Conservation (phyloP, 495 filamentous ascomycete species). For the Aspergillus bertholletiae region DNA sequence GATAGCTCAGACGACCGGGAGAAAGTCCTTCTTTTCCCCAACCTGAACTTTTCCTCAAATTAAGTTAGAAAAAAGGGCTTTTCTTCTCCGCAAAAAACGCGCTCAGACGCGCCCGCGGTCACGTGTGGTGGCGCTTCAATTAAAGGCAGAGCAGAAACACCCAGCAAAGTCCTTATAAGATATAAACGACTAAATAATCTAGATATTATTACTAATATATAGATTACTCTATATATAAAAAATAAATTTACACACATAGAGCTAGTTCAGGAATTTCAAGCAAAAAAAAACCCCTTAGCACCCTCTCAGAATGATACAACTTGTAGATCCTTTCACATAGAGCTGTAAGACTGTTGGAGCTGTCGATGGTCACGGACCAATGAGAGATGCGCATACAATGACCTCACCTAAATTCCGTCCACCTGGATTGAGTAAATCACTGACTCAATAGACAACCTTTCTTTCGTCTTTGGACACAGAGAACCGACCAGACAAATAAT, state of each 20-base stretch:
- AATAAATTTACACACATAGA: no score
- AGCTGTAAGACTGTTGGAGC: neutral
- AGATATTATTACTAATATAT: no score
- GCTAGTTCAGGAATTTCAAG: no score
- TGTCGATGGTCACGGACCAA: neutral
- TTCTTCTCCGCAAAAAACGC: conserved; percentile 18
- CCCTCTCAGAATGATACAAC: no score
- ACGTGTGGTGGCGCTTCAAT: conserved; percentile 25
- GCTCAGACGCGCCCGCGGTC: conserved; percentile 16
- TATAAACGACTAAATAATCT: neutral
- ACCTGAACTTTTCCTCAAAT: conserved; percentile 6
- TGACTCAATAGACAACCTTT: neutral
- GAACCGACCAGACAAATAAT: neutral
- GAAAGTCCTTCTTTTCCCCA: conserved; percentile 1
- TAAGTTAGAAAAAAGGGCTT: neutral
- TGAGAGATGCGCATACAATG: neutral
- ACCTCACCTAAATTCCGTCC: neutral
- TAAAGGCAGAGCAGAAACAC: conserved; percentile 9
- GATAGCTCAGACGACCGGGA: neutral
- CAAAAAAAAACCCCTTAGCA: no score
- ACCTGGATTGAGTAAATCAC: neutral
- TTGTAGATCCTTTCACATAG: no score
- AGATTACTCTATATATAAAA: no score
- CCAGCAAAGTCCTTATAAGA: neutral
- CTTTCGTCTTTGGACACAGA: neutral